Evolutionary conservation across 2,329 filamentous ascomycete genomes (phyloP).

Genomic region (Colletotrichum zoysiae): DNA sequence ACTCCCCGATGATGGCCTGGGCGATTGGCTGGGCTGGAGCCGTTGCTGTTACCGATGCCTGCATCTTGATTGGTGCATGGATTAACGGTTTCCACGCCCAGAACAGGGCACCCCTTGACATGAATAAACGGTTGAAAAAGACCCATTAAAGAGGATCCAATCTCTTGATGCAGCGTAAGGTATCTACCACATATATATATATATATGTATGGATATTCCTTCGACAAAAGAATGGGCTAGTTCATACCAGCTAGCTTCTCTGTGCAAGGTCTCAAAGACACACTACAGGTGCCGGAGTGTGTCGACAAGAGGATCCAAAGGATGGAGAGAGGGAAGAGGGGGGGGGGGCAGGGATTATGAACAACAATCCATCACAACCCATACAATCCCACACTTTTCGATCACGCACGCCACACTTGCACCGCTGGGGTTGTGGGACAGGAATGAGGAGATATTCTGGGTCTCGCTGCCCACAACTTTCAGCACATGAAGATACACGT

Average conservation of each 20-base stretch:
- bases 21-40: neutral
- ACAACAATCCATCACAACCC: slow-evolving; percentile 16
- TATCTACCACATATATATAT: no score
- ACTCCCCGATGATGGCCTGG: slow-evolving; percentile 25
- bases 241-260: slow-evolving; percentile 9
- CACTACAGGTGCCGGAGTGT: neutral
- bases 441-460: slow-evolving; percentile 19
- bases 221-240: slow-evolving; percentile 19
- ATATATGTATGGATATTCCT: neutral
- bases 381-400: slow-evolving; percentile 20
- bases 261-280: slow-evolving; percentile 9
- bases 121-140: neutral
- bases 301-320: slow-evolving; percentile 5
- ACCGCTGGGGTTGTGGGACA: slow-evolving; percentile 5
- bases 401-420: slow-evolving; percentile 27
- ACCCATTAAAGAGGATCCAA: neutral
- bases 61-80: slow-evolving; percentile 1
- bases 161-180: slow-evolving; percentile 25
- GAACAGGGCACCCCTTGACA: slow-evolving; percentile 12
- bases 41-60: neutral
- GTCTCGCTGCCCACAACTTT: neutral
- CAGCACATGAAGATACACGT: neutral
- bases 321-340: slow-evolving; percentile 6
- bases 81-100: slow-evolving; percentile 13
- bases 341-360: slow-evolving; percentile 11